phyloP scores from a whole-genome alignment of 139 green algal genomes.

The Closterium sp. region DNA sequence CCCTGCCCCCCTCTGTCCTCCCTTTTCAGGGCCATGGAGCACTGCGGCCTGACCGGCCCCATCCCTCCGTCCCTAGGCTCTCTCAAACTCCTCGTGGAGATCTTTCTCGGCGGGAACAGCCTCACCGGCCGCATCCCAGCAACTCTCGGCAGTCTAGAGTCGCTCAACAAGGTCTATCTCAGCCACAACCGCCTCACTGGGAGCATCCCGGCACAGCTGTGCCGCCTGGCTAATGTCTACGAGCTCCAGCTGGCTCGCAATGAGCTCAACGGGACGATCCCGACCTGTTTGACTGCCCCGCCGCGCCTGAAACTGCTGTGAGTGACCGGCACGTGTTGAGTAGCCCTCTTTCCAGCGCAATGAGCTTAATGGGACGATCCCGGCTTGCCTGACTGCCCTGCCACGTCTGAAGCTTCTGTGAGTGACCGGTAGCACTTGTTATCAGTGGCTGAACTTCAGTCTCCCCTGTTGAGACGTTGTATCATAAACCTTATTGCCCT shows the following conservation, averaged over 20 bases:
- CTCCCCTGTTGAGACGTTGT: no score
- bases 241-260: no score
- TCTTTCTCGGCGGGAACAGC: background rate
- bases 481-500: no score
- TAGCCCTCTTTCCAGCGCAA: no score
- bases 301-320: background rate
- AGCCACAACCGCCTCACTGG: background rate
- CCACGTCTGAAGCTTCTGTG: no score
- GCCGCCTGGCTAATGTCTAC: no score
- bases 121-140: background rate
- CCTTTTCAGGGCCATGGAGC: background rate
- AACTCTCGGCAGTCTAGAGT: background rate
- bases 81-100: background rate
- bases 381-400: no score
- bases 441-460: no score
- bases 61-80: background rate
- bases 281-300: background rate
- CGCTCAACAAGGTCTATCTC: background rate
- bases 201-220: background rate
- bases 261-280: background rate
- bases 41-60: background rate
- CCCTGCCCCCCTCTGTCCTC: no score
- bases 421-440: no score
- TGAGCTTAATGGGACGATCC: no score
- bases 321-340: no score